A percentile compares a stretch with the other conserved stretches of the same genome.
These are phyloP conservation scores for Toxicodendron radicans DNA, from an alignment of 345 rosid species.

Conservation along the genomic window DNA sequence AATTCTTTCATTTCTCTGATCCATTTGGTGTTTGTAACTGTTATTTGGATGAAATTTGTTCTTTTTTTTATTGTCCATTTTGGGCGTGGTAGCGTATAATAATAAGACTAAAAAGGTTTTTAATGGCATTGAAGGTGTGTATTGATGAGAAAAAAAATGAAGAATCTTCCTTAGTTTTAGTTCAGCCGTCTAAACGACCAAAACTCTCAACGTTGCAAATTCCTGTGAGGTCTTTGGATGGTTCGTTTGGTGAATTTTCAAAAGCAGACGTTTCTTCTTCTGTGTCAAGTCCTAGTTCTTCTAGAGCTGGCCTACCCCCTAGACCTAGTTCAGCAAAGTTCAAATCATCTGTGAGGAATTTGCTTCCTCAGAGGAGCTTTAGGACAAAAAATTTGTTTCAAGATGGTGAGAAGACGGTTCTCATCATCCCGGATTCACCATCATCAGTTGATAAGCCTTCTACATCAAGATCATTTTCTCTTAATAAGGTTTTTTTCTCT, in stretches of 20 bases:
- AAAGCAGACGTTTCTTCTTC: slow-evolving; percentile 32
- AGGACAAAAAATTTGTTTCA: slow-evolving; percentile 30
- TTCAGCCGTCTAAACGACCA: slow-evolving; percentile 39
- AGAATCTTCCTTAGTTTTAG: slow-evolving; percentile 12
- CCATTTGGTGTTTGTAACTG: not conserved
- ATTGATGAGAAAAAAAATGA: slow-evolving; percentile 10
- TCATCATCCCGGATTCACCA: slow-evolving; percentile 39
- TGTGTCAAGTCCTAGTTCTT: slow-evolving; percentile 37
- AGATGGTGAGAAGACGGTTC: slow-evolving; percentile 25
- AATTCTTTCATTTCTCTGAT: not conserved
- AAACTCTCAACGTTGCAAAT: slow-evolving; percentile 47
- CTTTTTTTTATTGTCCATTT: too few relatives aligned
- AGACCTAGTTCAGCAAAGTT: slow-evolving; percentile 49
- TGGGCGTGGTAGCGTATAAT: not conserved
- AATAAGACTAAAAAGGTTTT: not conserved
- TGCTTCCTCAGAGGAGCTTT: slow-evolving; percentile 47
- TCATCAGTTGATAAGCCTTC: slow-evolving; percentile 44
- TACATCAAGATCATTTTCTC: slow-evolving; percentile 47
- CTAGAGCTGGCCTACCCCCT: slow-evolving; percentile 44
- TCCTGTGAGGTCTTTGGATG: slow-evolving; percentile 45
- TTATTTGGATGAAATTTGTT: too few relatives aligned
- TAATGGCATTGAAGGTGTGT: slow-evolving; percentile 12
- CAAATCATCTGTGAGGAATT: slow-evolving; percentile 37
- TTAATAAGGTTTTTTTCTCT: slow-evolving; percentile 40
- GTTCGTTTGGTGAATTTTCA: too few relatives aligned